Evolutionary conservation across 345 rosid genomes (phyloP).

Genomic region (Ceriops decandra): DNA sequence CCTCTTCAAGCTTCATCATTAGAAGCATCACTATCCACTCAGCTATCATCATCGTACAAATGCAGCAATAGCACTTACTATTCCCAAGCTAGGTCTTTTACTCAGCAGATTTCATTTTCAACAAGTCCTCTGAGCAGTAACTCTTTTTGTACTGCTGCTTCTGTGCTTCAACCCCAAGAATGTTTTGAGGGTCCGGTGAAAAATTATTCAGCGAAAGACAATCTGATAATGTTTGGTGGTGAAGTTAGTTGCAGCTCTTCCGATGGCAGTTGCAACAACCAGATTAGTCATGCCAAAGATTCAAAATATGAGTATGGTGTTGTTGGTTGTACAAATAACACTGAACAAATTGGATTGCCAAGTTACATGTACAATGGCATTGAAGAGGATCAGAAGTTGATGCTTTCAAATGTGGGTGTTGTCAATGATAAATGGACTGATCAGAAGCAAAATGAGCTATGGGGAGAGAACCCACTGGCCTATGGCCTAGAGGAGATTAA

Average conservation of each 20-base stretch:
- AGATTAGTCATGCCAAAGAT: constrained; percentile 33
- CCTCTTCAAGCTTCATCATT: constrained; percentile 20
- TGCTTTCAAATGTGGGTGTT: background rate
- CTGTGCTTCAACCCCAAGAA: constrained; percentile 28
- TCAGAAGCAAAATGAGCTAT: constrained; percentile 22
- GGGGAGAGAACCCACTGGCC: constrained; percentile 35
- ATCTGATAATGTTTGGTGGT: constrained; percentile 33
- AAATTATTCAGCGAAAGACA: constrained; percentile 25
- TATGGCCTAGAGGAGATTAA: constrained; percentile 80
- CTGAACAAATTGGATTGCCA: constrained; percentile 24
- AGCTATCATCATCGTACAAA: constrained; percentile 17
- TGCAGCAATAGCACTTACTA: constrained; percentile 20
- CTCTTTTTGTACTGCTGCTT: constrained; percentile 27
- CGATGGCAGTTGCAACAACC: constrained; percentile 53
- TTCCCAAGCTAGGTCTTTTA: constrained; percentile 25
- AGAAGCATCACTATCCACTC: constrained; percentile 26
- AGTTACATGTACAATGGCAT: constrained; percentile 17
- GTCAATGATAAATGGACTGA: constrained; percentile 5
- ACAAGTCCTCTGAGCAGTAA: constrained; percentile 32
- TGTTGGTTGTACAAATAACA: constrained; percentile 4
- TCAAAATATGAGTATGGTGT: constrained; percentile 18
- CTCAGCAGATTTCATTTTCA: constrained; percentile 32
- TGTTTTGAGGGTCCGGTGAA: constrained; percentile 22
- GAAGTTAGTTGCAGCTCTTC: constrained; percentile 58
- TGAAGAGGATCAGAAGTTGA: constrained; percentile 29